Evolutionary conservation across 2,329 filamentous ascomycete genomes (phyloP).

Genomic region (Phyllachora maydis): DNA sequence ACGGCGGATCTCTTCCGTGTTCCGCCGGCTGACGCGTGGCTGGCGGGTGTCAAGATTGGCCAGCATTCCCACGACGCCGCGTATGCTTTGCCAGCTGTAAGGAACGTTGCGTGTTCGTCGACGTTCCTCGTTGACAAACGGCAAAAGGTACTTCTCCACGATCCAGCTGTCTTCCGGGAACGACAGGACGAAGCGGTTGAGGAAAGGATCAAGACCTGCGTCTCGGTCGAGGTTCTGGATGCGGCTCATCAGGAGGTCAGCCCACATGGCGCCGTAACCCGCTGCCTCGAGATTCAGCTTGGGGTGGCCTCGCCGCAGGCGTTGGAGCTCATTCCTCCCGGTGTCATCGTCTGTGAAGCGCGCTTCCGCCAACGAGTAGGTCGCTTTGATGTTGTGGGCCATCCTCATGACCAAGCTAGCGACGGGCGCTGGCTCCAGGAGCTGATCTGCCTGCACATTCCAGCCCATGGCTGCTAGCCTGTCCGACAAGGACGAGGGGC

Average conservation of each 20-base stretch:
- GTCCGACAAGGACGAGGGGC: constrained; percentile 31
- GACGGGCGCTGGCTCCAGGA: constrained; percentile 42
- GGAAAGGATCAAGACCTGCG: constrained; percentile 41
- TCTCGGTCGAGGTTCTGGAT: constrained; percentile 29
- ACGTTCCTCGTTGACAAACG: constrained; percentile 16
- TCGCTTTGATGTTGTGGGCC: constrained; percentile 62
- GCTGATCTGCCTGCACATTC: constrained; percentile 20
- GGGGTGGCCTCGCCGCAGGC: constrained; percentile 25
- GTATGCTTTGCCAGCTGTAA: constrained; percentile 16
- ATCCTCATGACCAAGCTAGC: constrained; percentile 54
- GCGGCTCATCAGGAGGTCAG: constrained; percentile 33
- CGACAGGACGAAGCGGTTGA: constrained; percentile 40
- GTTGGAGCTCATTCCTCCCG: constrained; percentile 15
- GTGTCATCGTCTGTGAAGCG: constrained; percentile 14
- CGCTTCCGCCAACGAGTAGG: constrained; percentile 25
- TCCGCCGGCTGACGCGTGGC: constrained; percentile 13
- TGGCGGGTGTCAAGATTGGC: constrained; percentile 20
- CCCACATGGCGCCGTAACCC: constrained; percentile 58
- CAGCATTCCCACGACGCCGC: constrained; percentile 17
- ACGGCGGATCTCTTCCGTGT: constrained; percentile 13
- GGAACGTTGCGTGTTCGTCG: too few species aligned
- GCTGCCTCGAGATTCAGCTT: constrained; percentile 34
- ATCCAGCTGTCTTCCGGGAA: constrained; percentile 55
- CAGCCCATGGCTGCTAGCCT: constrained; percentile 31
- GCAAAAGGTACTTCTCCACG: constrained; percentile 45